These are phyloP conservation scores for Penicillium corylophilum DNA, from an alignment of 2,329 filamentous ascomycete species.

Conservation along the genomic window DNA sequence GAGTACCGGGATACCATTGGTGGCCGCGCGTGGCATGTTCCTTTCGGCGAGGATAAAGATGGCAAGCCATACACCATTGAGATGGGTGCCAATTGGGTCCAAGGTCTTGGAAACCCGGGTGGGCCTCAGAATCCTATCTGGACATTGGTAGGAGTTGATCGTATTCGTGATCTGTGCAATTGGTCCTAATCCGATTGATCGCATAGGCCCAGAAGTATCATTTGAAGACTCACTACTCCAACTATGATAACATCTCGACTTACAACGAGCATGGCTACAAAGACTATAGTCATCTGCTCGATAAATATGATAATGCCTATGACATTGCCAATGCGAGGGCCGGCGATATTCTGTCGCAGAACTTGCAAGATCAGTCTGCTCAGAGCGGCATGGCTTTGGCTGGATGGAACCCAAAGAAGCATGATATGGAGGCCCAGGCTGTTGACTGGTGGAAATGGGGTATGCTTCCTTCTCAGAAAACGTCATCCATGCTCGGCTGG, in stretches of 20 bases:
- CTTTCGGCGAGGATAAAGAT: constrained; percentile 17
- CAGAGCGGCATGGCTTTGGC: constrained; percentile 58
- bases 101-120: constrained; percentile 17
- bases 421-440: constrained; percentile 44
- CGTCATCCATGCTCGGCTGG: background rate
- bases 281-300: constrained; percentile 53
- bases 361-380: constrained; percentile 61
- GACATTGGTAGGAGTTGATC: constrained; percentile 13
- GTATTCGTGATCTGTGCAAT: background rate
- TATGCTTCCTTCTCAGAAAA: constrained; percentile 11
- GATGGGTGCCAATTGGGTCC: constrained; percentile 22
- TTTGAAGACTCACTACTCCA: constrained; percentile 56
- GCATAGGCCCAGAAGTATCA: constrained; percentile 13
- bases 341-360: constrained; percentile 56
- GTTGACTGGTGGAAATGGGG: constrained; percentile 60
- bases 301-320: constrained; percentile 52
- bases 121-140: constrained; percentile 18
- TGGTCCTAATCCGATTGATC: background rate
- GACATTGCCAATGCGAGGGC: constrained; percentile 51
- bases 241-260: constrained; percentile 52
- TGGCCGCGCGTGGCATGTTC: constrained; percentile 17
- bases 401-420: constrained; percentile 58
- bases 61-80: constrained; percentile 19
- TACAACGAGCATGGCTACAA: constrained; percentile 58
- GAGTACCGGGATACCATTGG: constrained; percentile 20